Percentiles rank a stretch among this genome's conserved stretches.
These are phyloP conservation scores for Fimicolochytrium jonesii DNA, from an alignment of 192 early-diverging fungal genomes.

Conservation along the genomic window DNA sequence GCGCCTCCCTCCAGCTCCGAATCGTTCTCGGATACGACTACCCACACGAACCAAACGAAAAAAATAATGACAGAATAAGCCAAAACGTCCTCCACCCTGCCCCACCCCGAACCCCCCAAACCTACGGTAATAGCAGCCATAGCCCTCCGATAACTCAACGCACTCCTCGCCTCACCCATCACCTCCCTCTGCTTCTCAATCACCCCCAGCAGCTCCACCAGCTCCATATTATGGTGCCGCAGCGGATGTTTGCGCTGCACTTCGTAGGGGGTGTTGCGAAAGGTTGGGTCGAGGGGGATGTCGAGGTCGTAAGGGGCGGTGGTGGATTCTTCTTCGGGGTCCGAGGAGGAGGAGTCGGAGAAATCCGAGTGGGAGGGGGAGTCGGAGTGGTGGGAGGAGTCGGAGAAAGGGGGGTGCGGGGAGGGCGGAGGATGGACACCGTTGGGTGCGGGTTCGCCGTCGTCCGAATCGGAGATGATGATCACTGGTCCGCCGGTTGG, in stretches of 20 bases:
- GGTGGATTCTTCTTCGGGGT: constrained; percentile 1
- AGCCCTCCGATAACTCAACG: constrained; percentile 24
- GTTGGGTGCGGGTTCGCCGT: neutral
- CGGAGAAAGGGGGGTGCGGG: neutral
- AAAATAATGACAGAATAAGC: neutral
- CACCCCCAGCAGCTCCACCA: constrained; percentile 12
- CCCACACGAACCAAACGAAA: neutral
- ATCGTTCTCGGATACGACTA: constrained; percentile 28
- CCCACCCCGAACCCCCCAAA: neutral
- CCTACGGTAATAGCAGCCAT: constrained; percentile 27
- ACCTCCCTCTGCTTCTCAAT: constrained; percentile 21
- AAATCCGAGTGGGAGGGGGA: neutral
- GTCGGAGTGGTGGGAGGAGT: neutral
- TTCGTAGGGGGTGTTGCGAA: constrained; percentile 6
- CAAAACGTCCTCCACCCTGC: neutral
- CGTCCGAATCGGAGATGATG: neutral
- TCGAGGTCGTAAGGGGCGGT: constrained; percentile 3
- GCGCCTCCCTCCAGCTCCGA: constrained; percentile 21
- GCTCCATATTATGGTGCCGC: constrained; percentile 15
- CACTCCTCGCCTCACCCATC: constrained; percentile 11
- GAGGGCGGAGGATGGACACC: neutral
- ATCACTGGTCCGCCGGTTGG: too few species aligned
- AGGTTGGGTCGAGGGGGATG: constrained; percentile 6
- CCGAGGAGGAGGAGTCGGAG: neutral
- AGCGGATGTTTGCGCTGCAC: constrained; percentile 14